A percentile compares a stretch with the other conserved stretches of the same genome.
phyloP scores from a whole-genome alignment of 169 alveolate genomes.

The Plasmodium adleri region DNA sequence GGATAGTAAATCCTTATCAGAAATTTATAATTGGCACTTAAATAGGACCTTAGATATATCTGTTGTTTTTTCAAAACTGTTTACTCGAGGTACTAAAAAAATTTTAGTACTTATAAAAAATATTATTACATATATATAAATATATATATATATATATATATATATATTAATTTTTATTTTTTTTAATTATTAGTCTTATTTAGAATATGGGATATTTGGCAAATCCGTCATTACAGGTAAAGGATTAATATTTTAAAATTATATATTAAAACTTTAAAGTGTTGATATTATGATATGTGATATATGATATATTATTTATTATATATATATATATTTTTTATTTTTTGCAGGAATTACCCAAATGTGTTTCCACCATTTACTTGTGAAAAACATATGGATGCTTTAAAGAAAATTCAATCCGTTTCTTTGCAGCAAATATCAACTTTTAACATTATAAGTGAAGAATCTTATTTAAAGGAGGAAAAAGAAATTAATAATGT shows the following conservation, averaged over 20 bases:
- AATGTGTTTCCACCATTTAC: conserved; percentile 63
- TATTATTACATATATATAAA: neutral
- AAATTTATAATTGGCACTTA: conserved; percentile 67
- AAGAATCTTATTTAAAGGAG: conserved; percentile 62
- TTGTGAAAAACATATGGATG: conserved; percentile 65
- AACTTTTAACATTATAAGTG: conserved; percentile 57
- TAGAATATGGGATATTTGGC: conserved; percentile 77
- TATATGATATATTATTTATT: neutral
- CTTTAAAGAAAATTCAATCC: conserved; percentile 68
- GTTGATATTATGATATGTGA: neutral
- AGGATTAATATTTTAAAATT: neutral
- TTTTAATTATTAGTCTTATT: conserved; percentile 47
- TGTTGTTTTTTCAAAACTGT: conserved; percentile 53
- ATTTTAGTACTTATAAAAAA: neutral
- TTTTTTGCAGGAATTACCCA: conserved; percentile 39
- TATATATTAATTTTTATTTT: conserved; percentile 4
- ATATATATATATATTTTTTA: neutral
- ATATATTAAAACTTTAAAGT: no score
- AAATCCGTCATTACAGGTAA: conserved; percentile 69
- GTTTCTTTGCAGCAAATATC: conserved; percentile 63
- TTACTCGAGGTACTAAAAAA: conserved; percentile 59
- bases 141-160: conserved; percentile 16
- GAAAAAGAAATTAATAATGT: conserved; percentile 58
- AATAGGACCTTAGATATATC: conserved; percentile 65
- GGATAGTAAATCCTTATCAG: conserved; percentile 22